These are phyloP conservation scores for Globisporangium radiosum DNA, from an alignment of 352 stramenopile species.

Conservation along the genomic window DNA sequence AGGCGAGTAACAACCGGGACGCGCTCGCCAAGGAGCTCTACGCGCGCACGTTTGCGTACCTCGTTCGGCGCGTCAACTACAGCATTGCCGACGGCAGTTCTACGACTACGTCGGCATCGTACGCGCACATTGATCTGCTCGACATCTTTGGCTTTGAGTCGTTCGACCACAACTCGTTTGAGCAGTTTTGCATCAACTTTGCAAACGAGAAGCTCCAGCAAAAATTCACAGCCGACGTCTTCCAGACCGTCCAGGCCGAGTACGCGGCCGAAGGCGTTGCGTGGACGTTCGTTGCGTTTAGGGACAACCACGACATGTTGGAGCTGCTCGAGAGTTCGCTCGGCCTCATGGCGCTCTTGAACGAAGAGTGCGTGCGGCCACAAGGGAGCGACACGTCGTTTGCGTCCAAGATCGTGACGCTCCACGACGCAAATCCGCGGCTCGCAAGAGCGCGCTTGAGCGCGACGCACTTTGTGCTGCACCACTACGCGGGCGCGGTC, in stretches of 20 bases:
- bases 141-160: constrained; percentile 98
- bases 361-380: constrained; percentile 88
- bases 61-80: constrained; percentile 86
- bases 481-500: constrained; percentile 78
- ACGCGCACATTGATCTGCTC: constrained; percentile 90
- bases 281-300: constrained; percentile 81
- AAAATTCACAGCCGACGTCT: constrained; percentile 85
- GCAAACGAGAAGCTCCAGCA: constrained; percentile 94
- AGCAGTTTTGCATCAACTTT: constrained; percentile 96
- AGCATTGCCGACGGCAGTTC: constrained; percentile 59
- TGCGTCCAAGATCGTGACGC: constrained; percentile 79
- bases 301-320: constrained; percentile 89
- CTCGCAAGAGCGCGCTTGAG: constrained; percentile 71
- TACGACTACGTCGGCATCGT: constrained; percentile 17
- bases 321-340: constrained; percentile 87
- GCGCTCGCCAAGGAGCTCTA: constrained; percentile 95
- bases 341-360: constrained; percentile 85
- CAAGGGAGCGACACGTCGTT: constrained; percentile 86
- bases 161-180: constrained; percentile 91
- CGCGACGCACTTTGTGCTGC: constrained; percentile 72
- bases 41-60: constrained; percentile 91
- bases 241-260: constrained; percentile 84
- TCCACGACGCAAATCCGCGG: constrained; percentile 75
- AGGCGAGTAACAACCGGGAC: constrained; percentile 88
- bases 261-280: constrained; percentile 65